Conservation (phyloP, 177 flowering plant species). For the Vitis hybrid region DNA sequence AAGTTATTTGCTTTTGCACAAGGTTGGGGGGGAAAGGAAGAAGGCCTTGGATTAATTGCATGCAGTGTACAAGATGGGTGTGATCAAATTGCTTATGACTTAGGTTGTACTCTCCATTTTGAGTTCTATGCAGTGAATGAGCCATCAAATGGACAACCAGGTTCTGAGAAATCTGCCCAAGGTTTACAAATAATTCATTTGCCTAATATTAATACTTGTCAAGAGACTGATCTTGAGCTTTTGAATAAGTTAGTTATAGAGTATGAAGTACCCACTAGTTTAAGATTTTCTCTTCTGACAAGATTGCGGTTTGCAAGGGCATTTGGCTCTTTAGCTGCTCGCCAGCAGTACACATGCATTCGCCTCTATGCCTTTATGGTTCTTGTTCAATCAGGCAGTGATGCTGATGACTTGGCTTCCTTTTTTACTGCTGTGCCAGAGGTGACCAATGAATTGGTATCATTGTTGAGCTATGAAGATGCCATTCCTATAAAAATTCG, state of each 20-base stretch:
- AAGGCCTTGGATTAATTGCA: slow-evolving; percentile 87
- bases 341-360: slow-evolving; percentile 83
- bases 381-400: slow-evolving; percentile 79
- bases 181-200: slow-evolving; percentile 85
- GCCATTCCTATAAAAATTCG: slow-evolving; percentile 75
- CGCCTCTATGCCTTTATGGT: slow-evolving; percentile 83
- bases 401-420: slow-evolving; percentile 69
- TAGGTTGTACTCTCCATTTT: slow-evolving; percentile 89
- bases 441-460: slow-evolving; percentile 80
- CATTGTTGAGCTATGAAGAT: slow-evolving; percentile 82
- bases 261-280: slow-evolving; percentile 62
- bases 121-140: slow-evolving; percentile 72
- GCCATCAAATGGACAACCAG: slow-evolving; percentile 28
- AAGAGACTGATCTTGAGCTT: slow-evolving; percentile 75
- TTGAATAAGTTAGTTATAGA: slow-evolving; percentile 64
- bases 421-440: slow-evolving; percentile 88
- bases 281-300: slow-evolving; percentile 82
- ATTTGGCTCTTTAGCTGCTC: slow-evolving; percentile 61
- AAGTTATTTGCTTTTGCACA: slow-evolving; percentile 85
- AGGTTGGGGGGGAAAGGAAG: slow-evolving; percentile 98
- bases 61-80: slow-evolving; percentile 60
- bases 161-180: slow-evolving; percentile 26
- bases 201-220: slow-evolving; percentile 43
- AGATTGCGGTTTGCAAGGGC: slow-evolving; percentile 89
- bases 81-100: slow-evolving; percentile 53